Evolutionary conservation across 768 basidiomycete genomes (phyloP), one percentile per base, ranked within the genome.

Genomic region (Thelephora ganbajun): DNA sequence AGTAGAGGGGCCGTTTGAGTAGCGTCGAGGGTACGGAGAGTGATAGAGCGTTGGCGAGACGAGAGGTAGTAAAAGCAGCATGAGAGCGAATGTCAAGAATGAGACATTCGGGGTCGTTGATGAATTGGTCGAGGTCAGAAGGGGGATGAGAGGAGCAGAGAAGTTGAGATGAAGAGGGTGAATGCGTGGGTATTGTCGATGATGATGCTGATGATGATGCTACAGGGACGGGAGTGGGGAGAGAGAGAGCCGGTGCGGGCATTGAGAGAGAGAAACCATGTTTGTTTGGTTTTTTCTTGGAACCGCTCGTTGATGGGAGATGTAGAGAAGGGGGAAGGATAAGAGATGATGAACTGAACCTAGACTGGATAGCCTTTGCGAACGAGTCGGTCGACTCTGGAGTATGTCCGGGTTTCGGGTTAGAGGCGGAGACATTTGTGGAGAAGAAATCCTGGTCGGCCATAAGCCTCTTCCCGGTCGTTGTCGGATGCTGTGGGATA

Each of bases 21-120:
- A 97, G 80, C 0, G 92, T 97, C 2, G 93, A 91, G 1, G 94
- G 93, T 5, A 96, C 86, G 43, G 86, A 87, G 52, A 98, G 76
- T 43, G 89, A 89, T 46, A 96, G 67, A 6, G 91, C 81, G 43
- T 64, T 56, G 35, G 73, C 72, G 26, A 96, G 55, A 44, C 90
- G 81, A 19, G 79, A 78, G 7, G 72, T 57, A 5, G 76, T 64
- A 61, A 77, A 83, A 6, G 82, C 76, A 14, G 82, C 80, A 63
- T 87, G 85, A 11, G 90, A 80, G 0, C 93, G 79, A 47, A 97
- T 81, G 67, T 97, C 93, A 65, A 98, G 71, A 56, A 96, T 63
- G 58, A 98, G 80, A 23, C 63, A 56, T 11, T 63, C 35, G 0
- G 67, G 57, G 48, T 69, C 65, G 0, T 60, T 49, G 12, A 72